phyloP scores from a whole-genome alignment of 2,329 filamentous ascomycete species.

The Acarospora socialis region DNA sequence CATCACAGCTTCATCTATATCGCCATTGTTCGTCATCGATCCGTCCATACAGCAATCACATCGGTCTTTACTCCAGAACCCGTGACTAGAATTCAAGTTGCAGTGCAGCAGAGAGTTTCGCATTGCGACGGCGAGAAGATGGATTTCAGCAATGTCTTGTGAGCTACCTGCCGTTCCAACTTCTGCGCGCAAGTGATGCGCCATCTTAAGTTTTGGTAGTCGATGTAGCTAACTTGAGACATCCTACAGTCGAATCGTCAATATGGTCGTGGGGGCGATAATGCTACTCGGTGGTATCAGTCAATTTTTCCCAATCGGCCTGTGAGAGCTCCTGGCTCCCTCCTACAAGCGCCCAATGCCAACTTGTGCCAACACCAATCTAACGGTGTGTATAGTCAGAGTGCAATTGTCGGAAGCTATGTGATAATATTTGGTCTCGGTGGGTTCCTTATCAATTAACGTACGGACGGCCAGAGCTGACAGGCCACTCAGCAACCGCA shows the following conservation, averaged over 20 bases:
- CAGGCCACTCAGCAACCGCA: slow-evolving; percentile 41
- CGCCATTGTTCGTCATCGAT: no score
- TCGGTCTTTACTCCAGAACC: no score
- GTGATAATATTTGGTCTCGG: slow-evolving; percentile 81
- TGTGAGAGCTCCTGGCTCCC: slow-evolving; percentile 16
- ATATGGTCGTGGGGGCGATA: slow-evolving; percentile 72
- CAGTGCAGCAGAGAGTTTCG: no score
- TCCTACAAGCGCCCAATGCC: slow-evolving; percentile 1
- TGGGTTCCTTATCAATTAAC: slow-evolving; percentile 30
- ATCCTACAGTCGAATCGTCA: slow-evolving; percentile 68
- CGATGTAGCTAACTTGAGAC: slow-evolving; percentile 17
- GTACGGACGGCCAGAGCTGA: slow-evolving; percentile 14
- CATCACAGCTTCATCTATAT: no score
- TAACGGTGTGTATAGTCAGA: slow-evolving; percentile 36
- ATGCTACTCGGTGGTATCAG: slow-evolving; percentile 69
- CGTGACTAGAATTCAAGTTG: no score
- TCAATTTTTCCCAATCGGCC: slow-evolving; percentile 29
- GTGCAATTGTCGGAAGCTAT: slow-evolving; percentile 69
- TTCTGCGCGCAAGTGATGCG: slow-evolving; percentile 7
- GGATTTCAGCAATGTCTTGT: slow-evolving; percentile 92
- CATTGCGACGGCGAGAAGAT: no score
- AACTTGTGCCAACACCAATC: slow-evolving; percentile 4
- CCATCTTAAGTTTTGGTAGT: slow-evolving; percentile 4
- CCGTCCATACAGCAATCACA: no score
- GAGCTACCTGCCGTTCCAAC: slow-evolving; percentile 26